These are phyloP conservation scores for Sistotremastrum suecicum DNA, from an alignment of 768 basidiomycete genomes.

Conservation along the genomic window DNA sequence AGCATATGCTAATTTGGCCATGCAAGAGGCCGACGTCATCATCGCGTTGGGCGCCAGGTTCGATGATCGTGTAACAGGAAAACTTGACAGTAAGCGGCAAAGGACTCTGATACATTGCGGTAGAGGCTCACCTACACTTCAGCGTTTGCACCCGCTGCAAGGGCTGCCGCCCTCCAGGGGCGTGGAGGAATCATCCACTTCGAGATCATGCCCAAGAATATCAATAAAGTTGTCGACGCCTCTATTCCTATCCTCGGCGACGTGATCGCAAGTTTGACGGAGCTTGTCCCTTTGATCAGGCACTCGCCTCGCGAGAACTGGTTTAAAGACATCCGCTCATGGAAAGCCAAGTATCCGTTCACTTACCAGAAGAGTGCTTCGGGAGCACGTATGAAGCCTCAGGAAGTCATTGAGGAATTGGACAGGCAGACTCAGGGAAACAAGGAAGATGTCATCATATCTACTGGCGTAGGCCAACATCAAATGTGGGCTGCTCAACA, in stretches of 20 bases:
- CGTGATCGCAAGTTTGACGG: constrained; percentile 68
- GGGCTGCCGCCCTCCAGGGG: constrained; percentile 70
- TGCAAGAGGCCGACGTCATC: constrained; percentile 95
- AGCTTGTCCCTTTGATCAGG: constrained; percentile 70
- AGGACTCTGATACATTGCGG: not conserved
- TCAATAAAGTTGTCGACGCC: constrained; percentile 97
- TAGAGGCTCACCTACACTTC: not conserved
- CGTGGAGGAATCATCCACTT: constrained; percentile 98
- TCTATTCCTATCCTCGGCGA: constrained; percentile 91
- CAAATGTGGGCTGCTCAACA: constrained; percentile 99
- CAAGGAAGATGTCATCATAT: constrained; percentile 78
- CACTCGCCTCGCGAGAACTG: constrained; percentile 53
- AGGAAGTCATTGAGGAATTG: constrained; percentile 91
- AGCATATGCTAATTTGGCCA: constrained; percentile 94
- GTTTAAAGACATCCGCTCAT: constrained; percentile 68
- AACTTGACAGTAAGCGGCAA: constrained; percentile 37
- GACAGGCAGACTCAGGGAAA: constrained; percentile 61
- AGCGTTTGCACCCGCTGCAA: constrained; percentile 83
- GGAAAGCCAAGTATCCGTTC: constrained; percentile 88
- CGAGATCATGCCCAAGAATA: constrained; percentile 95
- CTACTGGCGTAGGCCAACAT: constrained; percentile 97
- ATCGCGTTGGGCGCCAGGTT: constrained; percentile 94
- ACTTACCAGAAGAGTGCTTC: constrained; percentile 55
- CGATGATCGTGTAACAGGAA: constrained; percentile 96
- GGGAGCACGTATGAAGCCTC: constrained; percentile 78